phyloP scores from a whole-genome alignment of 164 flowering plant genomes.

The Malania oleifera region DNA sequence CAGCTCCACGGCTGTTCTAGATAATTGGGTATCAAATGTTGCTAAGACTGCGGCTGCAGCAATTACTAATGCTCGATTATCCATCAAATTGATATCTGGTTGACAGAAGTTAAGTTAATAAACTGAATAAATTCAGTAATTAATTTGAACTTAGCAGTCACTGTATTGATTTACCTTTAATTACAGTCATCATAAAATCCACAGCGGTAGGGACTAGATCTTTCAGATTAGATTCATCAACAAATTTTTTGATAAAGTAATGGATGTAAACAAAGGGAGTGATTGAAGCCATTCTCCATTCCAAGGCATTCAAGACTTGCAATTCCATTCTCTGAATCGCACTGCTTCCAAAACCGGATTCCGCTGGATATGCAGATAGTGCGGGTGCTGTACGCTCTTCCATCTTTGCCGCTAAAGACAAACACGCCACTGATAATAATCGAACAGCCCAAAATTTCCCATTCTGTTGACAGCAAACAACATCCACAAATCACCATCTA shows the following conservation, averaged over 20 bases:
- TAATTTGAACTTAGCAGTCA: neutral
- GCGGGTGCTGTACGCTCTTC: slow-evolving; percentile 25
- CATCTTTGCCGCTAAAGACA: slow-evolving; percentile 15
- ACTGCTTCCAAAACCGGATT: slow-evolving; percentile 17
- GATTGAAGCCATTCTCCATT: slow-evolving; percentile 26
- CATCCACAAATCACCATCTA: neutral
- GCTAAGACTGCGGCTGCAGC: neutral
- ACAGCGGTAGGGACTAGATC: neutral
- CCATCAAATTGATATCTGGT: neutral
- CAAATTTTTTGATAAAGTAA: slow-evolving; percentile 25
- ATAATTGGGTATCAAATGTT: neutral
- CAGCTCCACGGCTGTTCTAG: neutral
- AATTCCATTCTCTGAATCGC: slow-evolving; percentile 31
- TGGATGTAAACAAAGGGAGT: slow-evolving; percentile 27
- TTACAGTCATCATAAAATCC: neutral
- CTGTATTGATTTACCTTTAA: neutral
- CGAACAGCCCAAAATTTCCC: slow-evolving; percentile 26
- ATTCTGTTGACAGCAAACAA: slow-evolving; percentile 13
- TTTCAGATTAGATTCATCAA: neutral
- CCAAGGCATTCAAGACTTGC: slow-evolving; percentile 21
- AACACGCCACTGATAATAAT: slow-evolving; percentile 27
- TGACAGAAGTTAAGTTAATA: neutral
- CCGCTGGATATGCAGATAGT: slow-evolving; percentile 13
- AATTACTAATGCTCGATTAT: neutral
- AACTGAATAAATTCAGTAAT: neutral